phyloP scores from a whole-genome alignment of 78 protist genomes.

The Dictyostelium discoideum region DNA sequence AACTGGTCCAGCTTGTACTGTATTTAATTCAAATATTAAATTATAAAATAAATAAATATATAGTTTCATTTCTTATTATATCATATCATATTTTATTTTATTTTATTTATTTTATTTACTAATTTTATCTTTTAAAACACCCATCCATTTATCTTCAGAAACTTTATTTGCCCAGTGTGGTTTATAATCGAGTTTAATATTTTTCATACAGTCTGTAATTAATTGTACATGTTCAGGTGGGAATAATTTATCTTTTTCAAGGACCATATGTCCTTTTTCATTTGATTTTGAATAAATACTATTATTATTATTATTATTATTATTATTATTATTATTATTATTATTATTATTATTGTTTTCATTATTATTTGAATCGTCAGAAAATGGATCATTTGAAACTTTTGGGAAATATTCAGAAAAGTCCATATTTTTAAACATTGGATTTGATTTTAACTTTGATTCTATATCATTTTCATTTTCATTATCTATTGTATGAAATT shows the following conservation, averaged over 20 bases:
- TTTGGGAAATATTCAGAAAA: constrained; percentile 27
- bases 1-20: constrained; percentile 84
- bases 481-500: constrained; percentile 34
- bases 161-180: constrained; percentile 29
- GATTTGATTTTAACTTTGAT: not conserved
- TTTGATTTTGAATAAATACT: constrained; percentile 36
- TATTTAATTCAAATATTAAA: constrained; percentile 20
- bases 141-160: constrained; percentile 44
- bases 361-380: not conserved
- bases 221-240: constrained; percentile 64
- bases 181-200: constrained; percentile 53
- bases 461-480: constrained; percentile 10
- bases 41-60: not conserved
- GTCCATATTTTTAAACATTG: not conserved
- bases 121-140: constrained; percentile 19
- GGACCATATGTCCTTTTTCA: constrained; percentile 70
- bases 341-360: not conserved
- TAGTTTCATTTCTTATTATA: too few species aligned
- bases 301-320: not conserved
- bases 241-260: constrained; percentile 49
- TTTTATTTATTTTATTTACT: not conserved
- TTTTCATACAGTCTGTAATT: constrained; percentile 70
- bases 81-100: too few species aligned
- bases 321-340: not conserved
- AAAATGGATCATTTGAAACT: constrained; percentile 27